Percentiles rank a stretch among this genome's conserved stretches.
Conservation (phyloP, 331 rosid genomes). For the Stylosanthes scabra region DNA sequence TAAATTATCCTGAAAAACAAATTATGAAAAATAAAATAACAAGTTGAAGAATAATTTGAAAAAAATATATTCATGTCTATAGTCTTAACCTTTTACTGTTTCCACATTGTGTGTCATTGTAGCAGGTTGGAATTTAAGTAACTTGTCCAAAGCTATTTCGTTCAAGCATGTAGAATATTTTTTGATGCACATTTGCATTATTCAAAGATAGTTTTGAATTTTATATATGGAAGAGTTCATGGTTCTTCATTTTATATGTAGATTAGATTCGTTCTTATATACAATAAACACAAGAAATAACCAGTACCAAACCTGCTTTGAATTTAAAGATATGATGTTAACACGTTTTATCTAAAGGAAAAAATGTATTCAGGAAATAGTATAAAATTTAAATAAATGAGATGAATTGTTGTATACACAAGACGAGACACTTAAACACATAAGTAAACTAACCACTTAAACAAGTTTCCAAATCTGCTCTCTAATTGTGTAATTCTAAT, state of each 20-base stretch:
- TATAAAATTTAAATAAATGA: too few species aligned
- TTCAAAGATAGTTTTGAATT: slow-evolving; percentile 4
- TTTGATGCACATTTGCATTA: slow-evolving; percentile 7
- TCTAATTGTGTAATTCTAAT: too few species aligned
- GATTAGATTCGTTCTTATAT: background rate
- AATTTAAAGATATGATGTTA: too few species aligned
- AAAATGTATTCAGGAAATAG: background rate
- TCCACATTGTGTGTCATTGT: background rate
- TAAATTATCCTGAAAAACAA: too few species aligned
- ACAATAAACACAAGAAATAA: background rate
- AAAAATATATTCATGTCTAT: background rate
- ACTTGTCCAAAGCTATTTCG: background rate
- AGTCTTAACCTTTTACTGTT: background rate
- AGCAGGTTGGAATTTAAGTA: slow-evolving; percentile 9
- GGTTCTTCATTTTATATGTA: background rate
- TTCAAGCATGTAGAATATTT: slow-evolving; percentile 5
- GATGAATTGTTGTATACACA: too few species aligned
- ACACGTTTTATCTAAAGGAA: background rate
- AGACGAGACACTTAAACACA: too few species aligned
- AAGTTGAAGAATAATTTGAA: too few species aligned
- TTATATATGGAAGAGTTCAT: background rate
- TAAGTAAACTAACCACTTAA: too few species aligned
- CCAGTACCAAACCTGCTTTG: background rate
- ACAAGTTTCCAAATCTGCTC: too few species aligned
- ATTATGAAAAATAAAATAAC: too few species aligned